phyloP scores from a whole-genome alignment of 2,329 filamentous ascomycete genomes.

The Endothia cerciana region DNA sequence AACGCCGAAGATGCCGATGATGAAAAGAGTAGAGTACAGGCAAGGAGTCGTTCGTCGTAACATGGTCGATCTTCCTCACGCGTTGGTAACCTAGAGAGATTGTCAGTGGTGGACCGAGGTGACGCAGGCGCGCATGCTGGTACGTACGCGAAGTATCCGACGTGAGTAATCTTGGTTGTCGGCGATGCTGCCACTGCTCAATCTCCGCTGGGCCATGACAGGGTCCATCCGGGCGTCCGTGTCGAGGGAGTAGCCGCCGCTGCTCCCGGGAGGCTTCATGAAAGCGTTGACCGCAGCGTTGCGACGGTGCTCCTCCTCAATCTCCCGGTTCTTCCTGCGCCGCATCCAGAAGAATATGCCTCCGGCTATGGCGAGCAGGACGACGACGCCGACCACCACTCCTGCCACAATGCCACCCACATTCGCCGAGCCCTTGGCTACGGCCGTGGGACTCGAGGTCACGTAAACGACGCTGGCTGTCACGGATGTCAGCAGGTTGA shows the following conservation, averaged over 20 bases:
- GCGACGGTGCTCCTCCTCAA: conserved; percentile 83
- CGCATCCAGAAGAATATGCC: conserved; percentile 76
- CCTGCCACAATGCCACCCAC: conserved; percentile 86
- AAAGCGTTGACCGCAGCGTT: conserved; percentile 81
- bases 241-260: conserved; percentile 66
- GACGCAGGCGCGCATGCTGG: not conserved
- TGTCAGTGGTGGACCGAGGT: conserved; percentile 28
- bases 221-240: conserved; percentile 86
- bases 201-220: conserved; percentile 78
- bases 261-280: conserved; percentile 66
- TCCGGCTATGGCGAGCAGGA: conserved; percentile 65
- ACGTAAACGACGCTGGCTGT: conserved; percentile 34
- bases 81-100: conserved; percentile 58
- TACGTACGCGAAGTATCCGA: conserved; percentile 86
- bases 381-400: conserved; percentile 82
- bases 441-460: conserved; percentile 35
- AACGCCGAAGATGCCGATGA: conserved; percentile 45
- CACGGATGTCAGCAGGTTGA: not conserved
- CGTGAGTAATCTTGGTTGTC: conserved; percentile 97
- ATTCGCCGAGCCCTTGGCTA: conserved; percentile 54
- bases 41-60: conserved; percentile 42
- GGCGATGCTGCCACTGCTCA: conserved; percentile 94
- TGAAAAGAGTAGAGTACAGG: conserved; percentile 41
- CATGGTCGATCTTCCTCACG: conserved; percentile 47
- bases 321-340: conserved; percentile 73